These are phyloP conservation scores for Yarrowia sp. DNA, from an alignment of 805 yeast genomes.

Conservation along the genomic window DNA sequence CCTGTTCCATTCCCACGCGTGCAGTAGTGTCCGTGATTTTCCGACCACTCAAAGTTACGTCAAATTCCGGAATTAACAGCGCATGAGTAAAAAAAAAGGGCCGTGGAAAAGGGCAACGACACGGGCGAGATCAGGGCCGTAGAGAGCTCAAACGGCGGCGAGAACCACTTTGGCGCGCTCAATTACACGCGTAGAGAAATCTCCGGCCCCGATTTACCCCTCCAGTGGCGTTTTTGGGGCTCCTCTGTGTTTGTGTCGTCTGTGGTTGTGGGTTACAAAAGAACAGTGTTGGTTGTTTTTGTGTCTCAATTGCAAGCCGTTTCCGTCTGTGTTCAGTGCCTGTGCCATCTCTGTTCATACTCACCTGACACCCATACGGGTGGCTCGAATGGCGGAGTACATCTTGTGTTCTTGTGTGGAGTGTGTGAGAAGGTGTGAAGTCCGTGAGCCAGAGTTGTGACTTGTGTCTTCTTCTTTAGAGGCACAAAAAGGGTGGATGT, in stretches of 20 bases:
- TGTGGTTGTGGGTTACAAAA: background rate
- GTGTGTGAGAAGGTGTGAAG: background rate
- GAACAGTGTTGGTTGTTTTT: too few species aligned
- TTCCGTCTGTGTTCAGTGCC: background rate
- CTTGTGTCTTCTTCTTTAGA: background rate
- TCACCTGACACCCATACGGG: constrained; percentile 39
- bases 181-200: background rate
- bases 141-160: background rate
- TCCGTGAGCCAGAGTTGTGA: background rate
- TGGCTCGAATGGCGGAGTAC: constrained; percentile 39
- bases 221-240: too few species aligned
- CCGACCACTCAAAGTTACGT: constrained; percentile 33
- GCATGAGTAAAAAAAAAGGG: constrained; percentile 8
- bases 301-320: background rate
- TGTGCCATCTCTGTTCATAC: background rate
- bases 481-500: background rate
- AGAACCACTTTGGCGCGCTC: background rate
- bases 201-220: background rate
- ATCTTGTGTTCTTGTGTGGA: constrained; percentile 11
- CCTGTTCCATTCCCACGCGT: constrained; percentile 1
- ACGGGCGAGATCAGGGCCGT: background rate
- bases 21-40: constrained; percentile 32
- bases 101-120: constrained; percentile 17
- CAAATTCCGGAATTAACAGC: constrained; percentile 38
- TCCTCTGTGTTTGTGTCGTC: background rate